Evolutionary conservation across 2,329 filamentous ascomycete genomes (phyloP), one percentile per base, ranked within the genome.

Genomic region (Trichoderma sp.): DNA sequence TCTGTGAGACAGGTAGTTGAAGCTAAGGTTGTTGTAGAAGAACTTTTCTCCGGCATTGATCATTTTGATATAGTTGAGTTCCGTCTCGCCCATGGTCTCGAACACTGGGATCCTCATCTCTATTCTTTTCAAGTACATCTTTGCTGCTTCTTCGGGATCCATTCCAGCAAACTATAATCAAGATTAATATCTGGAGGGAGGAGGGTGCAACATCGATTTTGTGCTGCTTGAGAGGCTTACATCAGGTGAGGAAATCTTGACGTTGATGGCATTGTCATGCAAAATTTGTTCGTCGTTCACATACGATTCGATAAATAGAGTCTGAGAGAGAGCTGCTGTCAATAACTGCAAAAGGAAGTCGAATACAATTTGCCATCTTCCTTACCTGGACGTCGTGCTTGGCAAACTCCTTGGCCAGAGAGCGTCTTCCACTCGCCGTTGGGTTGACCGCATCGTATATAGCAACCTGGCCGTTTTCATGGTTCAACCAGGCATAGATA

Each of bases 361-460:
- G 4, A n/a, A 8, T 3, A n/a, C 15, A 5, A 13, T 32, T 25
- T 19, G 25, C 15, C 8, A n/a, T 2, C 19, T n/a, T 13, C 19
- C 79, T 72, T 80, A 92, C 91, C 84, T 94, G 91, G 68, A 99
- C 94, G 75, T 97, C 92, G 77, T 97, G 93, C 81, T 97, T 98
- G n/a, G 92, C 90, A 77, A 99, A 97, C 76, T 99, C 95, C 79
- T 97, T 97, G 5, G 93, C 94, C 19, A 99, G 83, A 12, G 93
- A 91, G 67, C 90, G 88, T 56, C 95, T 89, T 17, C 93, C 94
- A 68, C 87, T 89, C 22, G 92, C 89, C 22, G 95, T 90, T 5
- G 94, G 94, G 74, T 99, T 99, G 19, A 99, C 96, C 32, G 96
- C 95, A 79, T 99, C 95, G 77, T 98, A 99, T 69, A 99, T 98